A percentile compares a stretch with the other conserved stretches of the same genome.
Evolutionary conservation across 495 filamentous ascomycete genomes (phyloP).

Genomic region (Tetracladium marchalianum): DNA sequence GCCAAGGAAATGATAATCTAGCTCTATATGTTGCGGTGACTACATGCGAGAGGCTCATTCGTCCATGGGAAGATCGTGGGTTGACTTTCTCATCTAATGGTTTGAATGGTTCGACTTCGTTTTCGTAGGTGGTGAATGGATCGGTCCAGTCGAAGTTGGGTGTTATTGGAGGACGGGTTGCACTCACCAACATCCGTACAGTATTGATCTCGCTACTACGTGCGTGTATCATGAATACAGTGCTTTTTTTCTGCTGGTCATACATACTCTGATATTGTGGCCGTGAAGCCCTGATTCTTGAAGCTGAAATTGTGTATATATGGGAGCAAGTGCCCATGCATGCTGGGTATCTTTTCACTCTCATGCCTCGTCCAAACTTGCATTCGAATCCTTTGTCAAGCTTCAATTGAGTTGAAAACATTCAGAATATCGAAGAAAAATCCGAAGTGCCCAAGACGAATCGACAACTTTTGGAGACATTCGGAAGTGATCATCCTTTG

Average conservation of each 20-base stretch:
- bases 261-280: constrained; percentile 21
- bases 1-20: constrained; percentile 24
- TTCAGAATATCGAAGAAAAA: too few species aligned
- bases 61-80: constrained; percentile 16
- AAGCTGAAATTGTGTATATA: constrained; percentile 6
- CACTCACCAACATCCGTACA: constrained; percentile 8
- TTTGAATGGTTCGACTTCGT: constrained; percentile 1
- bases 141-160: constrained; percentile 6
- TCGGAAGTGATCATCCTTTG: background rate
- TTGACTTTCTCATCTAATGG: constrained; percentile 10
- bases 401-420: too few species aligned
- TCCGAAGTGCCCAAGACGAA: background rate
- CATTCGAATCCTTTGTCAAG: too few species aligned
- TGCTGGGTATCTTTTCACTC: background rate
- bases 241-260: constrained; percentile 12
- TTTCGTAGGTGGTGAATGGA: constrained; percentile 10
- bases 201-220: constrained; percentile 15
- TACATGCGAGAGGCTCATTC: constrained; percentile 11
- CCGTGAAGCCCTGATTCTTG: too few species aligned
- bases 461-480: background rate
- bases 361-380: too few species aligned
- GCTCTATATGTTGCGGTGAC: constrained; percentile 20
- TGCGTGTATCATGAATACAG: constrained; percentile 3
- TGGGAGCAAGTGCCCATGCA: constrained; percentile 1
- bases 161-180: constrained; percentile 8